Percentiles rank a stretch among this genome's conserved stretches.
Conservation (phyloP, 2,329 filamentous ascomycete species). For the Stagonosporopsis cucurbitacearum region DNA sequence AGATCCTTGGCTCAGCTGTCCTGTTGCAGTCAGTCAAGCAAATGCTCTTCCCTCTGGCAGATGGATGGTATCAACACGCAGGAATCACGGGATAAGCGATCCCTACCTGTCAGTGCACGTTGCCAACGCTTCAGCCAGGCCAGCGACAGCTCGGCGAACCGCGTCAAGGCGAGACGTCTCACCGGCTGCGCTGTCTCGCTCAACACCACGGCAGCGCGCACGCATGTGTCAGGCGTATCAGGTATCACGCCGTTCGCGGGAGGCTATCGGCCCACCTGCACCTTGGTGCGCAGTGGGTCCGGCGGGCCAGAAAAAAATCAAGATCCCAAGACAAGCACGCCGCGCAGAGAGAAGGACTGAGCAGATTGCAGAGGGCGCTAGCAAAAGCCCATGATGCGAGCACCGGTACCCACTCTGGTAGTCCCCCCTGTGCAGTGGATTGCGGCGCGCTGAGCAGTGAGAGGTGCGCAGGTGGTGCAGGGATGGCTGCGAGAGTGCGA, state of each 20-base stretch:
- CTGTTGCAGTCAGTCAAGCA: constrained; percentile 2
- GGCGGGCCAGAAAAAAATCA: constrained; percentile 15
- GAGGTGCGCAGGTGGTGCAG: constrained; percentile 4
- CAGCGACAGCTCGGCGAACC: constrained; percentile 8
- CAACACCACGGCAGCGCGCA: constrained; percentile 10
- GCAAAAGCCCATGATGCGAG: constrained; percentile 14
- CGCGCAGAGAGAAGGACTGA: constrained; percentile 3
- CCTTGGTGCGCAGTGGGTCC: constrained; percentile 13
- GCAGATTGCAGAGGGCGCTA: constrained; percentile 15
- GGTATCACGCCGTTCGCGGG: constrained; percentile 18
- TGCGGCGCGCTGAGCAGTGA: constrained; percentile 8
- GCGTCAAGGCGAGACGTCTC: constrained; percentile 5
- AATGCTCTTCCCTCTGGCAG: neutral
- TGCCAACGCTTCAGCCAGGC: neutral
- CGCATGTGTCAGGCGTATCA: too few relatives aligned
- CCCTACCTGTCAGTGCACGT: neutral
- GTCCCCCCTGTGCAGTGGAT: constrained; percentile 16
- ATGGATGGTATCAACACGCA: neutral
- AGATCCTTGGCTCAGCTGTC: constrained; percentile 7
- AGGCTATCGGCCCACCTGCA: constrained; percentile 14
- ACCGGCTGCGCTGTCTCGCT: constrained; percentile 2
- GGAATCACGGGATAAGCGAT: too few relatives aligned
- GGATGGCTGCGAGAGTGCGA: neutral
- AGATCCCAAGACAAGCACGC: constrained; percentile 9
- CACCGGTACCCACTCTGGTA: constrained; percentile 17